phyloP scores from a whole-genome alignment of 495 filamentous ascomycete genomes.

The Neurospora sp. region DNA sequence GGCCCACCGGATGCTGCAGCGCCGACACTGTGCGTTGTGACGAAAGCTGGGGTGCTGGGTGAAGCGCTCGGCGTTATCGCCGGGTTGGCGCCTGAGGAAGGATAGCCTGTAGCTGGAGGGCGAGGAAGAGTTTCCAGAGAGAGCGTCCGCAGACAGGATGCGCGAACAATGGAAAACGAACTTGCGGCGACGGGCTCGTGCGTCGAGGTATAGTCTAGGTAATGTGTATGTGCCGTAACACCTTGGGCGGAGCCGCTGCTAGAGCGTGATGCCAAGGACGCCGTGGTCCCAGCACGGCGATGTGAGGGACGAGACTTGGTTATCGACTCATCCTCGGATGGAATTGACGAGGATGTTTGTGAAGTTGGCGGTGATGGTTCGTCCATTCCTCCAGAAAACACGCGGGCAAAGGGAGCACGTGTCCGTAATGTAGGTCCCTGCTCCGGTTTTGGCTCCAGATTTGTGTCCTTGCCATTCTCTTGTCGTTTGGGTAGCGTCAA shows the following conservation, averaged over 20 bases:
- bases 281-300: constrained; percentile 21
- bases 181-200: constrained; percentile 63
- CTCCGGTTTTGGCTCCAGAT: constrained; percentile 6
- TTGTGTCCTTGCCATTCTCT: constrained; percentile 21
- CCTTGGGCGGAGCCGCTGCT: constrained; percentile 32
- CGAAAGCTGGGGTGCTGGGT: constrained; percentile 27
- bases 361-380: constrained; percentile 32
- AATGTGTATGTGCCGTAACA: constrained; percentile 65
- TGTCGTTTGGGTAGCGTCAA: constrained; percentile 47
- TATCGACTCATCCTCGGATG: constrained; percentile 34
- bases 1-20: constrained; percentile 49
- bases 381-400: constrained; percentile 26
- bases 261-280: constrained; percentile 29
- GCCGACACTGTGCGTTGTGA: constrained; percentile 41
- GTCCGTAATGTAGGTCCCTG: constrained; percentile 35
- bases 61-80: constrained; percentile 26
- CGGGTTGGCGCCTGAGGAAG: constrained; percentile 11
- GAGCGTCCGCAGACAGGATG: constrained; percentile 75
- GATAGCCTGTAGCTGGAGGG: constrained; percentile 29
- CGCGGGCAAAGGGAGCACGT: constrained; percentile 38
- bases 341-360: constrained; percentile 32
- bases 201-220: constrained; percentile 76
- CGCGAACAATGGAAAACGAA: constrained; percentile 76
- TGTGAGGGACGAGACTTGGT: constrained; percentile 10
- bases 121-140: constrained; percentile 78